Evolutionary conservation across 192 early-diverging fungal species (phyloP).

Genomic region (Geranomyces michiganensis): DNA sequence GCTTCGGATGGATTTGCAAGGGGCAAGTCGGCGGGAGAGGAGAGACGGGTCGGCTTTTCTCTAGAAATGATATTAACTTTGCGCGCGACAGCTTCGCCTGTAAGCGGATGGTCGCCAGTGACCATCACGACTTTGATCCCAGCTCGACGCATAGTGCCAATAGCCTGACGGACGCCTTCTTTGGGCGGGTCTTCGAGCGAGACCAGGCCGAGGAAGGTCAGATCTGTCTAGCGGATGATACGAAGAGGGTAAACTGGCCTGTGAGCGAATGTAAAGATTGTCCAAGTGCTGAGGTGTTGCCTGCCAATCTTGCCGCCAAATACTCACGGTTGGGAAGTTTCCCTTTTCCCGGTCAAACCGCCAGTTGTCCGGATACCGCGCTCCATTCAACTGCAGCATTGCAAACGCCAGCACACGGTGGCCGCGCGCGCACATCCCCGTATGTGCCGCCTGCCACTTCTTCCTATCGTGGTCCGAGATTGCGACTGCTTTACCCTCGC

Average conservation of each 20-base stretch:
- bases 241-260: not conserved
- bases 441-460: conserved; percentile 65
- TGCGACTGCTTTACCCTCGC: conserved; percentile 54
- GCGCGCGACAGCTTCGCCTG: conserved; percentile 88
- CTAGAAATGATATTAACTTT: conserved; percentile 72
- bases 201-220: conserved; percentile 80
- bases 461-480: conserved; percentile 62
- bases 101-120: conserved; percentile 93
- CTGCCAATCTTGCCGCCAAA: conserved; percentile 7
- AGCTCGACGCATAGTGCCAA: conserved; percentile 78
- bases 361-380: conserved; percentile 74
- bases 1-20: conserved; percentile 10
- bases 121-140: conserved; percentile 97
- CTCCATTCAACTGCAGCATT: conserved; percentile 68
- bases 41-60: not conserved
- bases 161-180: conserved; percentile 88
- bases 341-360: conserved; percentile 71
- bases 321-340: conserved; percentile 65
- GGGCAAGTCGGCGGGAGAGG: not conserved
- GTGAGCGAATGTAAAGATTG: not conserved
- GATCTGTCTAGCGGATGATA: conserved; percentile 30
- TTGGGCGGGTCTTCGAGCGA: conserved; percentile 95
- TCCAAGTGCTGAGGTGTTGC: not conserved
- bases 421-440: conserved; percentile 74
- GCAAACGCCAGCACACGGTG: conserved; percentile 92